These are phyloP conservation scores for Ophiostoma sp. DNA, from an alignment of 2,329 filamentous ascomycete genomes.

Conservation along the genomic window DNA sequence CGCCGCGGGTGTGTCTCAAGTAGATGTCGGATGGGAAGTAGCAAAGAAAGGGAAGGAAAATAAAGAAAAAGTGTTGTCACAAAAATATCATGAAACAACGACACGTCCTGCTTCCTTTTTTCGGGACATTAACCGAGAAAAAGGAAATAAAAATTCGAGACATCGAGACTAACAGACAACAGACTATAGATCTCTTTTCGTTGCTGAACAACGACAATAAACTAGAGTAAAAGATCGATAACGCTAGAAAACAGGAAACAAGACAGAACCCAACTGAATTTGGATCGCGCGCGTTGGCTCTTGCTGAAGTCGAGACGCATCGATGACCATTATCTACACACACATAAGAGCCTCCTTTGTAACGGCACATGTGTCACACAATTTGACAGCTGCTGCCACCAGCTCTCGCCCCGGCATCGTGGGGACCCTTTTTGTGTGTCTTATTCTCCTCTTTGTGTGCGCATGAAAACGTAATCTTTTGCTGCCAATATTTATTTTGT, in stretches of 20 bases:
- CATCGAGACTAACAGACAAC: too few species aligned
- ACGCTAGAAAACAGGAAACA: background rate
- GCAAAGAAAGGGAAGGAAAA: background rate
- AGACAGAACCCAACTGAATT: background rate
- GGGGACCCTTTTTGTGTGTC: background rate
- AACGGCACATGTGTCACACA: background rate
- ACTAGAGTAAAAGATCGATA: background rate
- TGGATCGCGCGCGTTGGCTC: background rate
- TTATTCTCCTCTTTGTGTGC: background rate
- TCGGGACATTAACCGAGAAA: background rate
- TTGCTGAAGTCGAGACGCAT: background rate
- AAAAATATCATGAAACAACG: conserved; percentile 1
- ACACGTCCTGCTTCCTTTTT: background rate
- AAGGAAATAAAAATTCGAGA: background rate
- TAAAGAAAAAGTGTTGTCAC: background rate
- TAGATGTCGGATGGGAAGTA: background rate
- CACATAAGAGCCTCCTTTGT: too few species aligned
- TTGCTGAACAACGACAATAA: too few species aligned
- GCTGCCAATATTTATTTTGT: background rate
- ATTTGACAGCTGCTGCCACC: background rate
- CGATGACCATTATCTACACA: background rate
- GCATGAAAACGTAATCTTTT: background rate
- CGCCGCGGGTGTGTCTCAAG: background rate
- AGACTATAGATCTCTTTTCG: too few species aligned
- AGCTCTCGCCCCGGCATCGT: background rate